Evolutionary conservation across 2,329 filamentous ascomycete genomes (phyloP).

Genomic region (Fusarium nodosum): DNA sequence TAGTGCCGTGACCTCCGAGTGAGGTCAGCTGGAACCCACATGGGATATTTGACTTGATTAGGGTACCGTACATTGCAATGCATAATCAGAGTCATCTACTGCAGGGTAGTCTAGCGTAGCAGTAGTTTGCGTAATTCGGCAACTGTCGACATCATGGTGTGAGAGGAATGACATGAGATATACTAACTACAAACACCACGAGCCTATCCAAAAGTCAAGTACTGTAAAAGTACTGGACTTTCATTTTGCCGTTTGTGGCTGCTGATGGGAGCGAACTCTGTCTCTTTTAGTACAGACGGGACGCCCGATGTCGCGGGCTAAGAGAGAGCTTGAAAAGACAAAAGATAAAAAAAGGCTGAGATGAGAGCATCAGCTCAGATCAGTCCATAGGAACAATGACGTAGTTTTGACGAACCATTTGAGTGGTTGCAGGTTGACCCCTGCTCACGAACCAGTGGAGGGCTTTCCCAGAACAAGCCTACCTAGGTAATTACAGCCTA

Average conservation of each 20-base stretch:
- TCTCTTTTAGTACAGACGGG: conserved; percentile 14
- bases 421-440: conserved; percentile 37
- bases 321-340: background rate
- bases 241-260: conserved; percentile 19
- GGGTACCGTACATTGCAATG: background rate
- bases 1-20: conserved; percentile 44
- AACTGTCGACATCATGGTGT: conserved; percentile 25
- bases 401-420: conserved; percentile 36
- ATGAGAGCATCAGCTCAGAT: background rate
- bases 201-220: conserved; percentile 10
- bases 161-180: conserved; percentile 19
- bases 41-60: conserved; percentile 9
- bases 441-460: conserved; percentile 17
- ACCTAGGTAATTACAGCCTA: conserved; percentile 12
- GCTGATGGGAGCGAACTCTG: conserved; percentile 22
- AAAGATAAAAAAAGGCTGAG: conserved; percentile 11
- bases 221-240: conserved; percentile 14
- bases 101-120: conserved; percentile 12
- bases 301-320: conserved; percentile 26
- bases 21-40: conserved; percentile 47
- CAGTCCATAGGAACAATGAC: conserved; percentile 32
- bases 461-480: conserved; percentile 30
- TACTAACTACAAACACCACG: conserved; percentile 1
- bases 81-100: conserved; percentile 6
- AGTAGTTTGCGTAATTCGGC: conserved; percentile 11